Conservation (phyloP, 176 grass and related monocot genomes). For the barley (Hordeum vulgare) region DNA sequence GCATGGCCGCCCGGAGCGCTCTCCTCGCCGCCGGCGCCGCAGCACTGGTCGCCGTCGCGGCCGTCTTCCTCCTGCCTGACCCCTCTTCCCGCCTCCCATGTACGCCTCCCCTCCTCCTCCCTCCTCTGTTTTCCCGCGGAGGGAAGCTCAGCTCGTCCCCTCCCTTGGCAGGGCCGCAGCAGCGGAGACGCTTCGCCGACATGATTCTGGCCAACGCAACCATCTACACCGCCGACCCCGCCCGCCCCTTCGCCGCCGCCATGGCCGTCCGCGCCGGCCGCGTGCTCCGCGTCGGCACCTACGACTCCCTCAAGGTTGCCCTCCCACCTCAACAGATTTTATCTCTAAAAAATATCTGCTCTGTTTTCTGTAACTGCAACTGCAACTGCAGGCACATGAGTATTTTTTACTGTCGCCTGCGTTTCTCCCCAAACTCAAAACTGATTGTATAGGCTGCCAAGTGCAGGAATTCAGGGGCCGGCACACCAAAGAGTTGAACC, state of each 20-base stretch:
- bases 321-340: neutral
- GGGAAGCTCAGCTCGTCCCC: conserved; percentile 15
- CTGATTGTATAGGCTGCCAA: neutral
- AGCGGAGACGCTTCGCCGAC: conserved; percentile 41
- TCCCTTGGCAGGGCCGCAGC: conserved; percentile 26
- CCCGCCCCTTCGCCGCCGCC: conserved; percentile 64
- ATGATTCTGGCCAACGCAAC: conserved; percentile 82
- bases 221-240: conserved; percentile 81
- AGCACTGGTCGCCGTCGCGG: conserved; percentile 9
- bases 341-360: no score
- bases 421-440: neutral
- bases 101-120: conserved; percentile 1
- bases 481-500: conserved; percentile 44
- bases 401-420: neutral
- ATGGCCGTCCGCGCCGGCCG: conserved; percentile 73
- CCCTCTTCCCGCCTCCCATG: neutral
- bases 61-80: conserved; percentile 1
- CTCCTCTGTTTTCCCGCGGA: neutral
- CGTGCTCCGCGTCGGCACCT: conserved; percentile 62
- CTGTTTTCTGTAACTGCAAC: neutral
- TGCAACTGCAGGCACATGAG: neutral
- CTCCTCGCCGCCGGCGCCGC: conserved; percentile 30
- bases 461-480: conserved; percentile 54
- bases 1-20: conserved; percentile 11
- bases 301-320: conserved; percentile 51